Evolutionary conservation across 208 protist species (phyloP), one percentile per base, ranked within the genome.

Genomic region (Acanthamoeba sp.): DNA sequence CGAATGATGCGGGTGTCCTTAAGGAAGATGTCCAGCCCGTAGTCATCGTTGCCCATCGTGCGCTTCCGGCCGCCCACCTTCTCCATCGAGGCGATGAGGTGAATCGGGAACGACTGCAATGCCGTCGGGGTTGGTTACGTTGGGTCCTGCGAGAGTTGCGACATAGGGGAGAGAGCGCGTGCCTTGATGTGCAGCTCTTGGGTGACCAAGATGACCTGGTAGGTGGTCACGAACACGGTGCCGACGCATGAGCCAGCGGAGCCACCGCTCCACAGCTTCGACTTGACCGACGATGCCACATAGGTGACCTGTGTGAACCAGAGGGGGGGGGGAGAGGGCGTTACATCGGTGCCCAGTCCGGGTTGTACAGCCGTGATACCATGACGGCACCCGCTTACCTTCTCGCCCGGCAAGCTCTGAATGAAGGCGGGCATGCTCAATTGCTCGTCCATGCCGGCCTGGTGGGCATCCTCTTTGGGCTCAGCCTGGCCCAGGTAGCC

Each of bases 1-100:
- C 85, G 85, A 42, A 91, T 29, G 57, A 91, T 91, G 9, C 85
- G 85, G 22, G 38, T 64, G 36, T 91, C 85, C 85, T 91, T 91
- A 2, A 91, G 85, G 57, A 32, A 91, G n/a, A 91, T 34, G 59
- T 91, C 85, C 9, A 91, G 32, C 10, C 85, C 57, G 32, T 91
- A 91, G 57, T 91, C 85, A 32, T 91, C 85, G 38, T 73, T 73
- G 29, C 85, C 85, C 50, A 64, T 73, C 36, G 57, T 73, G n/a
- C 59, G 85, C 38, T 91, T 91, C 57, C 85, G 55, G 0, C 85
- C 34, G 24, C 85, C 85, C n/a, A 73, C n/a, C 38, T 91, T 91
- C 22, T 91, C 85, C 85, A 91, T 91, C 57, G 85, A 64, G 2
- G 50, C 32, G 24, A 91, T 91, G 22, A 45, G 7, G 22, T 73